These are phyloP conservation scores for Pleurotus cornucopiae DNA, from an alignment of 768 basidiomycete genomes.

Conservation along the genomic window DNA sequence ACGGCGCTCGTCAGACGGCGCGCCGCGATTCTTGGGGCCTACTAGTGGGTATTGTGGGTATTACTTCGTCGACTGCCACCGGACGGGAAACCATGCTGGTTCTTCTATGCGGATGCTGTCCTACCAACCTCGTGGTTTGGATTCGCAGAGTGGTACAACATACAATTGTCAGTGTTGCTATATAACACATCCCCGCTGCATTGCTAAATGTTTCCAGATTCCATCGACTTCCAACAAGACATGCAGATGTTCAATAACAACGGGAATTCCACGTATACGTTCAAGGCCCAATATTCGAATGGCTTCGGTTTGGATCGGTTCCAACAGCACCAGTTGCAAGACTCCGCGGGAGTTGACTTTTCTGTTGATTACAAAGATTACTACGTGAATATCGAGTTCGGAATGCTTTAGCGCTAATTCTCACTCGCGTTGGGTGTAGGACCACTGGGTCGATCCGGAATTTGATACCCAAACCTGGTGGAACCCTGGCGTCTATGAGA, in stretches of 20 bases:
- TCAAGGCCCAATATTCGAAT: not conserved
- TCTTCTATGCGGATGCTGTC: not conserved
- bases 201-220: not conserved
- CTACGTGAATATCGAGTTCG: not conserved
- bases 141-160: not conserved
- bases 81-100: not conserved
- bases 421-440: not conserved
- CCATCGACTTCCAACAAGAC: not conserved
- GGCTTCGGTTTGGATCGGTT: not conserved
- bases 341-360: not conserved
- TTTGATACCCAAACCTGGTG: not conserved
- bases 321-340: not conserved
- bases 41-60: too few species aligned
- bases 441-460: not conserved
- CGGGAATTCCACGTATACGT: not conserved
- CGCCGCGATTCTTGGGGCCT: too few species aligned
- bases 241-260: constrained; percentile 6
- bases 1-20: too few species aligned
- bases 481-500: too few species aligned
- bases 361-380: not conserved
- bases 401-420: not conserved
- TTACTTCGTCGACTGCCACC: too few species aligned
- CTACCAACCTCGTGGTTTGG: not conserved
- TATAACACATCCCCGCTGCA: too few species aligned
- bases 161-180: not conserved